These are phyloP conservation scores for Helotiales sp. DNA, from an alignment of 2,329 filamentous ascomycete species.

Conservation along the genomic window DNA sequence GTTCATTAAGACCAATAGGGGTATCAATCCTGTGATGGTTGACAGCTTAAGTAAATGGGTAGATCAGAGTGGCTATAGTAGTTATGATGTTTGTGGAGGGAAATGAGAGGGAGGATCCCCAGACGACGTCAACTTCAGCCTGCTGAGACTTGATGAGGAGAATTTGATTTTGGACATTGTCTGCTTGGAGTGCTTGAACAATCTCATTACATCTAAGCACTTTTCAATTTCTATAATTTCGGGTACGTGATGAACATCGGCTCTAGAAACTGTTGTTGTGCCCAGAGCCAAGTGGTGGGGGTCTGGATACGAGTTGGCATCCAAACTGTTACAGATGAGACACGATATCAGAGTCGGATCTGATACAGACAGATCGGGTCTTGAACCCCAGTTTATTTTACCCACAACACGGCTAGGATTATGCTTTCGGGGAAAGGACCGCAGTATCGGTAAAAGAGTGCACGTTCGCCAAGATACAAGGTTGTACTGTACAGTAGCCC, in stretches of 20 bases:
- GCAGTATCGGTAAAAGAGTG: not conserved
- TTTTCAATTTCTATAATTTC: not conserved
- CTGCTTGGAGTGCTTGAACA: not conserved
- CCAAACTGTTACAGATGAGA: not conserved
- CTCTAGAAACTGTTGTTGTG: not conserved
- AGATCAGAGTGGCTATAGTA: constrained; percentile 31
- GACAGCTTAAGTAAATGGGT: constrained; percentile 35
- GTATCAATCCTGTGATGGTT: constrained; percentile 29
- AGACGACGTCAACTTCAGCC: not conserved
- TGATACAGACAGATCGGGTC: not conserved
- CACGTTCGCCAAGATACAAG: not conserved
- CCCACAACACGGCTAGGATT: not conserved
- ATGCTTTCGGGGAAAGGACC: not conserved
- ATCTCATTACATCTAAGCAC: not conserved
- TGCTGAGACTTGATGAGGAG: not conserved
- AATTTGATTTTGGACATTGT: not conserved
- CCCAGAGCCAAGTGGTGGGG: not conserved
- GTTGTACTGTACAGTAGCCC: not conserved
- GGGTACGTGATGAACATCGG: not conserved
- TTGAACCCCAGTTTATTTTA: not conserved
- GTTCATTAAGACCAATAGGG: constrained; percentile 25
- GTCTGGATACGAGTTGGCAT: not conserved
- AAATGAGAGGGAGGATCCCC: not conserved
- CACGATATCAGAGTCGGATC: not conserved
- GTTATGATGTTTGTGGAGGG: constrained; percentile 27